A percentile compares a stretch with the other conserved stretches of the same genome.
phyloP scores from a whole-genome alignment of 1,139 yeast genomes.

The Arxiozyma slooffiae region DNA sequence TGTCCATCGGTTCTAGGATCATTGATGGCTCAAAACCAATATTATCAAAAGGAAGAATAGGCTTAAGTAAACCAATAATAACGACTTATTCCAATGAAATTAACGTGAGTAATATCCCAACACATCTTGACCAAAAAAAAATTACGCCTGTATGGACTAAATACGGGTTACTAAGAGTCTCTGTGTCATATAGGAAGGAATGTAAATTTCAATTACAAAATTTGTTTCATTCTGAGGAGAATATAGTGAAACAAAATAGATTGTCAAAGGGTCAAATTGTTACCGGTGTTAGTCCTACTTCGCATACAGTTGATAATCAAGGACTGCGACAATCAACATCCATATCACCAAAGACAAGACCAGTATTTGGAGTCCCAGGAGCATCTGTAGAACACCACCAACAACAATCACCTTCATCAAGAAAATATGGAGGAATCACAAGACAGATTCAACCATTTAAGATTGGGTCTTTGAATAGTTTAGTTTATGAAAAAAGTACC shows the following conservation, averaged over 20 bases:
- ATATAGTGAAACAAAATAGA: conserved; percentile 2
- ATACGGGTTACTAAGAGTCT: conserved; percentile 59
- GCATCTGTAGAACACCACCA: conserved; percentile 8
- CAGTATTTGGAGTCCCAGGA: conserved; percentile 10
- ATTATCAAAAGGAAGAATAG: conserved; percentile 73
- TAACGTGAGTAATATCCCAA: conserved; percentile 32
- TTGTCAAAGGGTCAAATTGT: not conserved
- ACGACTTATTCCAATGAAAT: conserved; percentile 35
- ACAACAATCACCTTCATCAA: conserved; percentile 18
- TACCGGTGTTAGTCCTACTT: not conserved
- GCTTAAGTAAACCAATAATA: conserved; percentile 61
- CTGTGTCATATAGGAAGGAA: conserved; percentile 71
- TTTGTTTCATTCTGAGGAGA: conserved; percentile 17
- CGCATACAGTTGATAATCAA: not conserved
- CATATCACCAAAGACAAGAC: conserved; percentile 23
- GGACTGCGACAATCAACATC: conserved; percentile 16
- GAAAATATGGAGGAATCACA: conserved; percentile 17
- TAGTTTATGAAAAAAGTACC: conserved; percentile 31
- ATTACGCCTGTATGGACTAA: conserved; percentile 67
- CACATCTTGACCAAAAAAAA: conserved; percentile 50
- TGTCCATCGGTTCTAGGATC: conserved; percentile 46
- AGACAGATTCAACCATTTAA: conserved; percentile 46
- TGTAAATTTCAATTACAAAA: conserved; percentile 59
- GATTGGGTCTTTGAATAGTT: conserved; percentile 48
- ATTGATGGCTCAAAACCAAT: conserved; percentile 73